phyloP scores from a whole-genome alignment of 2,329 filamentous ascomycete genomes.

The Microcyclospora pomicola region DNA sequence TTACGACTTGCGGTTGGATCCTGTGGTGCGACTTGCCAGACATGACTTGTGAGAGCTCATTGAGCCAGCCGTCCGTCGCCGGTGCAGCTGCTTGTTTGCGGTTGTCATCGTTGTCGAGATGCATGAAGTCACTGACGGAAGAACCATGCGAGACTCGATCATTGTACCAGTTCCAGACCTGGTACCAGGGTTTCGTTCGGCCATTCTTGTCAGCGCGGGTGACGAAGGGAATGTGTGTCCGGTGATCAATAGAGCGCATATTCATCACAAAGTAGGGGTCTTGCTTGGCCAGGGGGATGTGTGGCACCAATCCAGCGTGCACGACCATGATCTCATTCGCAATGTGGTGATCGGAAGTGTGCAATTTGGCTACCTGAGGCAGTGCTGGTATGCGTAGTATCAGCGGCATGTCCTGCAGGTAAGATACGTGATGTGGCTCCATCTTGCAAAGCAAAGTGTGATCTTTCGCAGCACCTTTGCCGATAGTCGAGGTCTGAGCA shows the following conservation, averaged over 20 bases:
- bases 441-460: constrained; percentile 15
- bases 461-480: constrained; percentile 16
- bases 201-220: constrained; percentile 10
- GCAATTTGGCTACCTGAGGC: constrained; percentile 10
- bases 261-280: constrained; percentile 80
- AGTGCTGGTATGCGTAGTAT: constrained; percentile 23
- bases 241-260: constrained; percentile 65
- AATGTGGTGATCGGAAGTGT: constrained; percentile 45
- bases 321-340: constrained; percentile 49
- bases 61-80: constrained; percentile 2
- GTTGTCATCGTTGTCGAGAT: constrained; percentile 4
- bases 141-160: constrained; percentile 13
- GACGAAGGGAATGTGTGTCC: constrained; percentile 44
- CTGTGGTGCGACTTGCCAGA: constrained; percentile 12
- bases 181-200: constrained; percentile 16
- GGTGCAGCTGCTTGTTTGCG: constrained; percentile 2
- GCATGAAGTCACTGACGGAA: constrained; percentile 11
- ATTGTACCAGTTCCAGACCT: constrained; percentile 23
- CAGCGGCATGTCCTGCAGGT: constrained; percentile 22
- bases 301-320: constrained; percentile 75
- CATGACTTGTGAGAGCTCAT: constrained; percentile 8
- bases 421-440: constrained; percentile 18
- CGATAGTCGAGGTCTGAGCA: constrained; percentile 5
- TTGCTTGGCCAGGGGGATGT: constrained; percentile 53
- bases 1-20: constrained; percentile 46